Conservation (phyloP, 1,284 basidiomycete species). For the Sporisorium reilianum region DNA sequence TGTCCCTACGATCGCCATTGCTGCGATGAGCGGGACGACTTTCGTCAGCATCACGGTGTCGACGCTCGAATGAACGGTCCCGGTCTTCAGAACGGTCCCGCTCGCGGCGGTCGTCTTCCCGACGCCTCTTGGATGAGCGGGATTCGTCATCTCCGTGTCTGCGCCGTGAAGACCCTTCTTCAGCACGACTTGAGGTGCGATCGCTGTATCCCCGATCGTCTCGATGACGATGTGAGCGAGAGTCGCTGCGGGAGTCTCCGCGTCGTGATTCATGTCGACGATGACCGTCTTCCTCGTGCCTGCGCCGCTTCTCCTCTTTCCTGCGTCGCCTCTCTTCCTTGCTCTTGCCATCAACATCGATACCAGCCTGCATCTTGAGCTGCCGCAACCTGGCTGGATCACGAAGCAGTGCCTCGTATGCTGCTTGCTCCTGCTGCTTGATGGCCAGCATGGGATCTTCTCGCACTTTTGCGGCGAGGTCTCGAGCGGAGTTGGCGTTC, state of each 20-base stretch:
- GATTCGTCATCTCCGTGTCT: constrained; percentile 33
- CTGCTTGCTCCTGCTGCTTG: constrained; percentile 96
- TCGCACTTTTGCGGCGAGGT: constrained; percentile 90
- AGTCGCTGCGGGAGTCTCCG: constrained; percentile 11
- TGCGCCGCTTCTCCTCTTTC: constrained; percentile 74
- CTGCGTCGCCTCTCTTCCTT: constrained; percentile 70
- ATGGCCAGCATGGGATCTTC: constrained; percentile 96
- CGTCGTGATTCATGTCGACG: constrained; percentile 10
- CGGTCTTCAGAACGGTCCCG: constrained; percentile 48
- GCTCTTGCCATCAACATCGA: constrained; percentile 73
- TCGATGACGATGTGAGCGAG: constrained; percentile 54
- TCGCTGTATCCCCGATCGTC: constrained; percentile 58
- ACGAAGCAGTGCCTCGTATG: constrained; percentile 87
- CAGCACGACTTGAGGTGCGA: constrained; percentile 9
- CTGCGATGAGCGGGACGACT: background rate
- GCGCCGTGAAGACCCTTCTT: constrained; percentile 31
- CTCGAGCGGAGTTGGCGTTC: constrained; percentile 83
- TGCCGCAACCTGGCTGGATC: constrained; percentile 85
- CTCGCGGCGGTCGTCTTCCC: constrained; percentile 55
- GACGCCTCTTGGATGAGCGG: constrained; percentile 19
- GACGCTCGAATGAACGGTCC: constrained; percentile 25
- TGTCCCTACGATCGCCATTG: background rate
- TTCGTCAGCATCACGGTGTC: constrained; percentile 36
- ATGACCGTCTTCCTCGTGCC: constrained; percentile 17
- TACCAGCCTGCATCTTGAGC: constrained; percentile 74